Evolutionary conservation across 441 rosid species (phyloP), one percentile per base, ranked within the genome.

Genomic region (Aleurites moluccanus): DNA sequence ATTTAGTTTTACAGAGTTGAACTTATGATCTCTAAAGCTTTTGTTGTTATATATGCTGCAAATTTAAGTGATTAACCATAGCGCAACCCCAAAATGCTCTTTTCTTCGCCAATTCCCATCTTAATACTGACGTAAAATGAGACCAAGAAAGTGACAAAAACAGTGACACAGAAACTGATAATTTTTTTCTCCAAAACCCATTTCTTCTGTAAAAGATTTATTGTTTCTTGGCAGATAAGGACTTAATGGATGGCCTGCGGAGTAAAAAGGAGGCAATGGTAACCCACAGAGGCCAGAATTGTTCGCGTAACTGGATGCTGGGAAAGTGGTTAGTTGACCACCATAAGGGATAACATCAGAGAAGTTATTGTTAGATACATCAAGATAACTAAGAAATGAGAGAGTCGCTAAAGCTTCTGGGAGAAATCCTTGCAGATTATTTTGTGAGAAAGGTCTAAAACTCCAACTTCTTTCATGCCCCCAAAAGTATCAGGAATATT

Each of bases 281-380:
- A 94, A 80, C 49, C 98, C 98, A 4, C 98, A 94, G 47, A 94
- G 97, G 28, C 92, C 97, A 23, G 98, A 88, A 84, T 94, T 94
- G 81, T 94, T 92, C 57, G 86, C 93, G 16, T 89, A 94, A 84
- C 89, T 87, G 55, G 95, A 75, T 14, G 85, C 67, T 1, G 91
- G 97, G 74, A 94, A 94, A 56, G 98, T 94, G 11, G 92, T 89
- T 28, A 94, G 89, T 79, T 94, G 98, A 74, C 94, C 92, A 18
- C 93, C 94, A 4, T 86, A 84, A 65, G 98, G 98, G 73, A 94
- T 90, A 40, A 76, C 72, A 69, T 97, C 98, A 1, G 88, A 88
- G 57, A 94, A 85, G 75, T 92, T 89, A 86, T 94, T 94, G 84
- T 94, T 91, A 64, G 98, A 94, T 60, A 94, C 91, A 72, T 94